phyloP scores from a whole-genome alignment of 2,329 filamentous ascomycete species.

The Pseudonectria foliicola region DNA sequence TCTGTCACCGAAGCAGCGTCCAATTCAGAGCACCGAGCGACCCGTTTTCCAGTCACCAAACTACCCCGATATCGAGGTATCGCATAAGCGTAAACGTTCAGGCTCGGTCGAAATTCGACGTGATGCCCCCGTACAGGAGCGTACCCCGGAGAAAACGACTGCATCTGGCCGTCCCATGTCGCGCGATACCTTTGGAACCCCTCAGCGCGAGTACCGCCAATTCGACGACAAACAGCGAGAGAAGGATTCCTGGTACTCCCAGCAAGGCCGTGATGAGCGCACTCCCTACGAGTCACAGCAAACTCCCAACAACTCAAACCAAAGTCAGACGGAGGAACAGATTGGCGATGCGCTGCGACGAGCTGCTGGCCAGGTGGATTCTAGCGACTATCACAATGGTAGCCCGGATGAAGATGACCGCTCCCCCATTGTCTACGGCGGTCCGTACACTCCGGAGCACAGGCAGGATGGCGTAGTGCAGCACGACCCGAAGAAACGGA shows the following conservation, averaged over 20 bases:
- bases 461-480: constrained; percentile 44
- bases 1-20: constrained; percentile 29
- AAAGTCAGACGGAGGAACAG: constrained; percentile 44
- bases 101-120: constrained; percentile 47
- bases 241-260: constrained; percentile 43
- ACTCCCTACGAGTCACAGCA: constrained; percentile 39
- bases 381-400: constrained; percentile 43
- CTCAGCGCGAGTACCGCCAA: constrained; percentile 38
- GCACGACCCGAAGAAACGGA: constrained; percentile 60
- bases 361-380: constrained; percentile 38
- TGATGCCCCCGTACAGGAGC: constrained; percentile 28
- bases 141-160: constrained; percentile 27
- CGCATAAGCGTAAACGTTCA: constrained; percentile 65
- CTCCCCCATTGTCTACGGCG: constrained; percentile 32
- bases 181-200: constrained; percentile 36
- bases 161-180: constrained; percentile 27
- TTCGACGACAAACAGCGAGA: constrained; percentile 41
- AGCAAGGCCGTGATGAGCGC: constrained; percentile 41
- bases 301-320: constrained; percentile 37
- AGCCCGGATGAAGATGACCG: constrained; percentile 49
- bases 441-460: constrained; percentile 41
- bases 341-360: constrained; percentile 38
- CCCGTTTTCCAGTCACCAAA: constrained; percentile 32
- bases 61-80: constrained; percentile 39
- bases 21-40: constrained; percentile 34